Evolutionary conservation across 208 protist genomes (phyloP).

Genomic region (Tetramitus jugosus): DNA sequence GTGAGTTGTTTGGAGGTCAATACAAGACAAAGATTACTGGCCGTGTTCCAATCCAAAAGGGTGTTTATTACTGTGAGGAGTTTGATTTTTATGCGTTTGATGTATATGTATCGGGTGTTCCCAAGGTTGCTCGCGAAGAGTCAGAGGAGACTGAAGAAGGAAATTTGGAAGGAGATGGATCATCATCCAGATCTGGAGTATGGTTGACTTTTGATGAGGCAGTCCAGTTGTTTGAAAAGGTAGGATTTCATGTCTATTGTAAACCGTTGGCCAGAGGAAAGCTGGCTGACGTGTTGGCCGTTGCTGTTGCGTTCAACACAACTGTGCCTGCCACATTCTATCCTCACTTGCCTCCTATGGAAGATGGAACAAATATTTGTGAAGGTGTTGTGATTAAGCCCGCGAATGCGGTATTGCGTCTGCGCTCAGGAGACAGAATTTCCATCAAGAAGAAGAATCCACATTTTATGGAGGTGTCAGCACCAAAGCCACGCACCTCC

Average conservation of each 20-base stretch:
- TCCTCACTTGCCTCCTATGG: neutral
- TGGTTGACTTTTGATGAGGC: neutral
- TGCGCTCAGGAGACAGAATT: neutral
- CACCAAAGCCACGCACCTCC: neutral
- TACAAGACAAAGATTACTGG: too few species aligned
- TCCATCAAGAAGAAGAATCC: conserved; percentile 11
- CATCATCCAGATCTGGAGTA: too few species aligned
- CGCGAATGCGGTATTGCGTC: neutral
- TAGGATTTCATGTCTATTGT: neutral
- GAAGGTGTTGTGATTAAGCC: conserved; percentile 9
- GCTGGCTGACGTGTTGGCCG: neutral
- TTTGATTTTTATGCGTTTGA: conserved; percentile 11
- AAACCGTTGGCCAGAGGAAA: neutral
- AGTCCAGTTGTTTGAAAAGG: neutral
- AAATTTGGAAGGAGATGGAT: too few species aligned
- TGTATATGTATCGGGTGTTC: neutral
- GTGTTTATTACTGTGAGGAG: neutral
- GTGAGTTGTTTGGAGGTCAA: too few species aligned
- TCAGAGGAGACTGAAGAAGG: neutral
- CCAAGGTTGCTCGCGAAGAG: neutral
- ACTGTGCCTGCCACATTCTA: neutral
- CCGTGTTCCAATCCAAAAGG: conserved; percentile 2
- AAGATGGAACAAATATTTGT: neutral
- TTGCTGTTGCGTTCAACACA: neutral
- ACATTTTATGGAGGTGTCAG: neutral